phyloP scores from a whole-genome alignment of 352 stramenopile genomes.

The Phytophthora macrochlamydospora region DNA sequence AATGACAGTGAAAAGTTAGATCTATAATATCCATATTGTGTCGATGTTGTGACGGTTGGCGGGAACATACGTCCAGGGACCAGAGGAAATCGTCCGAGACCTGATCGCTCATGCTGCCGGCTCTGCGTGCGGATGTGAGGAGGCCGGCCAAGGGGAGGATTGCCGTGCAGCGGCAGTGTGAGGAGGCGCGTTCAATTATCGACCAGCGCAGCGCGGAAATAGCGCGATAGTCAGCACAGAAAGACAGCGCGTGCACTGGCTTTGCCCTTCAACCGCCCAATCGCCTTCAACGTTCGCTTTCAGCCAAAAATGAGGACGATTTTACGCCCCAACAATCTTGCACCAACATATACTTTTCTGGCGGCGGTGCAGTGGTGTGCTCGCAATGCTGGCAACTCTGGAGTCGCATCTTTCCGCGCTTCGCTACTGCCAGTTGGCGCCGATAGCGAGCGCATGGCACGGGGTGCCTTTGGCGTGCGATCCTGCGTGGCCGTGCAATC shows the following conservation, averaged over 20 bases:
- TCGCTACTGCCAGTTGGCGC: background rate
- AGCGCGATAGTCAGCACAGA: conserved; percentile 33
- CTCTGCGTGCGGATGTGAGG: background rate
- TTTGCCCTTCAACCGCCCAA: background rate
- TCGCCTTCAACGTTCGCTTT: background rate
- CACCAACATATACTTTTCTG: no score
- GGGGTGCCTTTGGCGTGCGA: background rate
- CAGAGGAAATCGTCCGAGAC: conserved; percentile 74
- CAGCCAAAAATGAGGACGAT: background rate
- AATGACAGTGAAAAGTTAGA: conserved; percentile 4
- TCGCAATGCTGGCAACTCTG: background rate
- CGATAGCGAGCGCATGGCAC: background rate
- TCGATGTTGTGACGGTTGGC: no score
- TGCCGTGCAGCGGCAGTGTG: background rate
- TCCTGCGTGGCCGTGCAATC: background rate
- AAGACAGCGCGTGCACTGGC: conserved; percentile 1
- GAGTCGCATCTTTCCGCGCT: background rate
- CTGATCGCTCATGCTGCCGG: conserved; percentile 50
- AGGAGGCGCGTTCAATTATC: conserved; percentile 19
- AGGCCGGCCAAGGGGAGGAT: conserved; percentile 3
- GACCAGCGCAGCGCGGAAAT: conserved; percentile 15
- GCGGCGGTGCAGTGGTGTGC: no score
- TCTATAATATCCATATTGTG: background rate
- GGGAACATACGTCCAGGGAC: conserved; percentile 65
- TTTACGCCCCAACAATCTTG: no score